phyloP scores from a whole-genome alignment of 179 eudicot species.

The Silene vulgaris region DNA sequence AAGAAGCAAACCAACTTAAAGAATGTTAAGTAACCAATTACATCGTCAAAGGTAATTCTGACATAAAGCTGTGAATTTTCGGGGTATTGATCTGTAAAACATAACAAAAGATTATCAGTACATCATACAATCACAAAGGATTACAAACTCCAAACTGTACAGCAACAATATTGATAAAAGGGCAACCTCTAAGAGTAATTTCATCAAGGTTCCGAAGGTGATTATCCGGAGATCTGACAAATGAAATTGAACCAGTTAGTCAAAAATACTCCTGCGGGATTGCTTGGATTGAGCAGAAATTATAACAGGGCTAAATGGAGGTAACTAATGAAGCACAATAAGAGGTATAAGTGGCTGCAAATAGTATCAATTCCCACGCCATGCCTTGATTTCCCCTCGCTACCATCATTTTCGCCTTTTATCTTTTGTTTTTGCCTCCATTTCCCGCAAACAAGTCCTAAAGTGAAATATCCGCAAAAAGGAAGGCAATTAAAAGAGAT shows the following conservation, averaged over 20 bases:
- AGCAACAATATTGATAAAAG: neutral
- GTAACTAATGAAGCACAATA: neutral
- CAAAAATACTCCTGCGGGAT: neutral
- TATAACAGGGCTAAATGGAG: neutral
- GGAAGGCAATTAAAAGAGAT: no score
- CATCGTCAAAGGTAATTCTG: constrained; percentile 60
- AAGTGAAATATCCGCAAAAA: neutral
- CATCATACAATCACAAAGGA: constrained; percentile 1
- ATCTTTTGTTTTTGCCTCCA: no score
- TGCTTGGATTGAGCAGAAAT: neutral
- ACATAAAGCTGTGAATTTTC: constrained; percentile 50
- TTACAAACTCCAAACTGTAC: neutral
- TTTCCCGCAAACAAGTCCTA: neutral
- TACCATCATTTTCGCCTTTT: no score
- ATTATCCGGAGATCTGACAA: constrained; percentile 46
- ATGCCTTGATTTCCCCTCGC: no score
- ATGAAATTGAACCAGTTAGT: neutral
- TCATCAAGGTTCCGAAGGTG: constrained; percentile 56
- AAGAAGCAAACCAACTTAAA: neutral
- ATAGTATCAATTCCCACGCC: no score
- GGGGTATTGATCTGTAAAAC: constrained; percentile 50
- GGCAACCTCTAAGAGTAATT: constrained; percentile 59
- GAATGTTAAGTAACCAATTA: constrained; percentile 24
- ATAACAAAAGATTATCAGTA: constrained; percentile 2
- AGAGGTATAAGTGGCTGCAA: no score